phyloP scores from a whole-genome alignment of 129 eudicot species.

The Escallonia rubra region DNA sequence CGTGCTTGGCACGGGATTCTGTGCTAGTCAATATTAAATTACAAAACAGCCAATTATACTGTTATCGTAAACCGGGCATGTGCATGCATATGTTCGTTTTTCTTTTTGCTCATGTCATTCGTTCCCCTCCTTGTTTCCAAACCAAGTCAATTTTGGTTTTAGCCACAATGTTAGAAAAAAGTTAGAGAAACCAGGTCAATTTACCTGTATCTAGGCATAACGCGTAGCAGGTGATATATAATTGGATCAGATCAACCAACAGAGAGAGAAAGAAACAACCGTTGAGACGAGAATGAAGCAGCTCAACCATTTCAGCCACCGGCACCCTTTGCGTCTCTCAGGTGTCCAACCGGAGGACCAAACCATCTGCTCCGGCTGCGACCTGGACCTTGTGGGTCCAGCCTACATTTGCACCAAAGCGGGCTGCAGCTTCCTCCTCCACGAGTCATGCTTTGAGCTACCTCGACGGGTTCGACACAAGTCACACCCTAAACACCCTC shows the following conservation, averaged over 20 bases:
- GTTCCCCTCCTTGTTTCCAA: too few relatives aligned
- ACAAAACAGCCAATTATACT: too few relatives aligned
- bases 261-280: not conserved
- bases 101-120: too few relatives aligned
- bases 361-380: constrained; percentile 20
- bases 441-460: constrained; percentile 18
- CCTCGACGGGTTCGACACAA: constrained; percentile 13
- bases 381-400: not conserved
- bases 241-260: not conserved
- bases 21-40: too few relatives aligned
- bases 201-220: too few relatives aligned
- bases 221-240: not conserved
- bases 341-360: constrained; percentile 1
- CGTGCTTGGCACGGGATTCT: too few relatives aligned
- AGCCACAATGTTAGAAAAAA: too few relatives aligned
- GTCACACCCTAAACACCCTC: constrained; percentile 22
- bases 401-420: constrained; percentile 21
- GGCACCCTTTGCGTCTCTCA: constrained; percentile 8
- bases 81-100: too few relatives aligned
- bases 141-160: too few relatives aligned
- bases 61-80: too few relatives aligned
- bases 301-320: constrained; percentile 25
- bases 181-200: too few relatives aligned
- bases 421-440: constrained; percentile 19
- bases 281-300: not conserved